Percentiles rank a stretch among this genome's conserved stretches.
Conservation (phyloP, 1,139 yeast genomes). For the Saccharomycopsis hybrid region DNA sequence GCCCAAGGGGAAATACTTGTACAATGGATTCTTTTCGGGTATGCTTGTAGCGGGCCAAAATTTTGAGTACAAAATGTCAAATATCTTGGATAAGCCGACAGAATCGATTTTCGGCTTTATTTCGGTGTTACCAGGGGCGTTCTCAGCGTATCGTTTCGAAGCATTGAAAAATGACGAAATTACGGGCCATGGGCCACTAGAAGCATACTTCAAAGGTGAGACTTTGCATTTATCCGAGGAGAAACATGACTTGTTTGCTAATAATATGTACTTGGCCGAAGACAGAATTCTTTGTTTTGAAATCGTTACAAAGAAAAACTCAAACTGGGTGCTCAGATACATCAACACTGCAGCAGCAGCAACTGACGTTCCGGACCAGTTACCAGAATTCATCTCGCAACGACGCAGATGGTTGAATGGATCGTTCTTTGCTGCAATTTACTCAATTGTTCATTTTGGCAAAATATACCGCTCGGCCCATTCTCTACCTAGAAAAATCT, state of each 20-base stretch:
- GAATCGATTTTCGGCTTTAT: constrained; percentile 88
- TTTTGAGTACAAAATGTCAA: constrained; percentile 89
- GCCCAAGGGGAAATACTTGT: constrained; percentile 55
- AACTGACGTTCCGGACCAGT: constrained; percentile 89
- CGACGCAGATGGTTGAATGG: constrained; percentile 97
- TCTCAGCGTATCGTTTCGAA: constrained; percentile 78
- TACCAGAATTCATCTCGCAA: constrained; percentile 83
- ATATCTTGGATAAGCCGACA: constrained; percentile 83
- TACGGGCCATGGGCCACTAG: constrained; percentile 80
- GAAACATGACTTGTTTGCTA: constrained; percentile 68
- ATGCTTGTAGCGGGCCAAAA: constrained; percentile 79
- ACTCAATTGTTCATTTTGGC: constrained; percentile 67
- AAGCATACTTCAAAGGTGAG: constrained; percentile 91
- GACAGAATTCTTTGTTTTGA: constrained; percentile 95
- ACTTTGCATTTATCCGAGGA: constrained; percentile 42
- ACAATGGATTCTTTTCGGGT: constrained; percentile 49
- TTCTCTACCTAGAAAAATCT: constrained; percentile 58
- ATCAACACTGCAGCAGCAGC: constrained; percentile 91
- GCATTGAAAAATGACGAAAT: constrained; percentile 58
- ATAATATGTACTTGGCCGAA: constrained; percentile 93
- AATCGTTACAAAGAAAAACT: constrained; percentile 70
- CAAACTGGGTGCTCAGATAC: constrained; percentile 82
- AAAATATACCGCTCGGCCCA: constrained; percentile 77
- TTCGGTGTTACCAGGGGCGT: constrained; percentile 88
- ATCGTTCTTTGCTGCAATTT: constrained; percentile 91